Evolutionary conservation across 805 yeast genomes (phyloP), one percentile per base, ranked within the genome.

Genomic region (Lachancea quebecensis): DNA sequence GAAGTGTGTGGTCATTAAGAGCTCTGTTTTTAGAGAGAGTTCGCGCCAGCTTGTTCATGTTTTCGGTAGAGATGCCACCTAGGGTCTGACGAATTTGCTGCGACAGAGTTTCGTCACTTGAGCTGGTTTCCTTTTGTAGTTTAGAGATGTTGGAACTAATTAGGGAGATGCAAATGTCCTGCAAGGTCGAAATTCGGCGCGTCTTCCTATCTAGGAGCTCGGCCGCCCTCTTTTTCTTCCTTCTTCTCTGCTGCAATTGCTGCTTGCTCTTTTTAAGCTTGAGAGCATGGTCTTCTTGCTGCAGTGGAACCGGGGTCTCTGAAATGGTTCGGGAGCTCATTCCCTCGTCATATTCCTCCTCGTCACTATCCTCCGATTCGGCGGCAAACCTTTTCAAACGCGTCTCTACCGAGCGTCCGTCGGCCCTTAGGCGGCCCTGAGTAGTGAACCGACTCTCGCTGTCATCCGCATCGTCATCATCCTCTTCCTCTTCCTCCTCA

Each of bases 1-100:
- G 68, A 59, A 90, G 62, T 0, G 97, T 89, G 14, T 74, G 68
- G 50, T 83, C 80, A 56, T 82, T 78, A 39, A 93, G 68, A 0
- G 93, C 83, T 42, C 99, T 67, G 64, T 90, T 93, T 47, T 85
- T 80, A 17, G 93, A 80, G 28, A 93, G 63, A 47, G 95, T 89
- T 42, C 79, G 74, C 17, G 87, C 77, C 41, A 93, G 80, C 61
- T 81, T 84, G 54, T 73, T 73, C 69, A 83, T 68, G 62, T 88
- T 90, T 33, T 70, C 64, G 21, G 74, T 69, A 0, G 98, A 96
- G 49, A 93, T 83, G 52, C 86, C 96, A 33, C 97, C 98, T 42
- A 93, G 70, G 2, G 76, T 81, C 5, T 90, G 95, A 44, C 68
- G 54, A n/a, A 64, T 49, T 29, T 56, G 54, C 3, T 56, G 45